Evolutionary conservation across 106 monocot genomes (phyloP).

Genomic region (Dendrobium catenatum): DNA sequence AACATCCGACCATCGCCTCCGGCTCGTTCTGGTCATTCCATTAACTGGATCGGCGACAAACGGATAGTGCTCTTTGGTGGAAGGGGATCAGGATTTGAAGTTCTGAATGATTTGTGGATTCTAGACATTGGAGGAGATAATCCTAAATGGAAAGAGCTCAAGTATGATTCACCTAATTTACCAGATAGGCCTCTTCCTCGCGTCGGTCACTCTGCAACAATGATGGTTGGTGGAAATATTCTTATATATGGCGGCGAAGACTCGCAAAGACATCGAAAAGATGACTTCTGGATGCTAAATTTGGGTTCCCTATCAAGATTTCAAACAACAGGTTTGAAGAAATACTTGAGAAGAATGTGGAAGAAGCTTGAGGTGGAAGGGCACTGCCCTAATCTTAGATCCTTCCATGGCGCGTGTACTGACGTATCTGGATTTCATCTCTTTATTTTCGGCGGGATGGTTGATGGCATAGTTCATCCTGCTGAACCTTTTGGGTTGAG

Average conservation of each 20-base stretch:
- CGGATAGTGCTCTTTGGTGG: slow-evolving; percentile 79
- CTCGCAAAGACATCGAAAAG: slow-evolving; percentile 65
- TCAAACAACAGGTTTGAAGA: slow-evolving; percentile 14
- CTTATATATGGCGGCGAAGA: slow-evolving; percentile 92
- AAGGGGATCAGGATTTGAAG: slow-evolving; percentile 66
- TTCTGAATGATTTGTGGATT: slow-evolving; percentile 81
- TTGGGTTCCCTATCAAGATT: slow-evolving; percentile 15
- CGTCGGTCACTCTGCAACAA: slow-evolving; percentile 71
- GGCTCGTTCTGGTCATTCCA: slow-evolving; percentile 80
- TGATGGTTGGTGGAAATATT: slow-evolving; percentile 54
- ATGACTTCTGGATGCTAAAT: slow-evolving; percentile 82
- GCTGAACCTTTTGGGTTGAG: slow-evolving; percentile 60
- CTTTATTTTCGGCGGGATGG: slow-evolving; percentile 86
- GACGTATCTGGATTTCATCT: slow-evolving; percentile 48
- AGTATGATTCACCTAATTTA: slow-evolving; percentile 24
- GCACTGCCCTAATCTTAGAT: slow-evolving; percentile 40
- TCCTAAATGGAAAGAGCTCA: slow-evolving; percentile 66
- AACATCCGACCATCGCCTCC: slow-evolving; percentile 32
- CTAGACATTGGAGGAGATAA: slow-evolving; percentile 35
- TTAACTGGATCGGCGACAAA: slow-evolving; percentile 59
- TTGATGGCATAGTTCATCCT: slow-evolving; percentile 56
- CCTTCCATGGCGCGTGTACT: slow-evolving; percentile 71
- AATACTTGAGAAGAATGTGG: slow-evolving; percentile 40
- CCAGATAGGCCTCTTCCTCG: slow-evolving; percentile 44
- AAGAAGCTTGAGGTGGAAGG: slow-evolving; percentile 53